These are phyloP conservation scores for Gossypium bickii DNA, from an alignment of 345 rosid genomes.

Conservation along the genomic window DNA sequence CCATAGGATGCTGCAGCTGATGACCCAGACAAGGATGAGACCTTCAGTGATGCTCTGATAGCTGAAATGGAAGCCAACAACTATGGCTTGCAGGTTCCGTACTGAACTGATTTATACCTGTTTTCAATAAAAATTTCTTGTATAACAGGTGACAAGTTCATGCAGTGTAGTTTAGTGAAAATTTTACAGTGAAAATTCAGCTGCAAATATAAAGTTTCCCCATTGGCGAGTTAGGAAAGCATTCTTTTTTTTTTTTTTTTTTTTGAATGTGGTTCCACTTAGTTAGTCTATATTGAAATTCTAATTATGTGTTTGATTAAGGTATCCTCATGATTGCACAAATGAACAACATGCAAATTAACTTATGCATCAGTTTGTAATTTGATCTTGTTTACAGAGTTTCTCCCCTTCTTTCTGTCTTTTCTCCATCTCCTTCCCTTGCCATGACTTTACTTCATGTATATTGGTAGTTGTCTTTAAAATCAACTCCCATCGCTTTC, in stretches of 20 bases:
- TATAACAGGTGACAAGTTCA: background rate
- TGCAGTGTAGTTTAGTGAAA: background rate
- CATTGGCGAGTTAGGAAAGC: background rate
- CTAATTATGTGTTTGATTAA: background rate
- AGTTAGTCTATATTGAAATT: background rate
- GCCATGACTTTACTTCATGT: background rate
- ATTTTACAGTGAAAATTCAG: background rate
- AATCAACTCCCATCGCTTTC: background rate
- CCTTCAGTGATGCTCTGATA: constrained; percentile 40
- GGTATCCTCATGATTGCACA: background rate
- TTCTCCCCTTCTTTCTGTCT: background rate
- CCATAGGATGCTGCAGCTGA: constrained; percentile 38
- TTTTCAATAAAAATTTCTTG: background rate
- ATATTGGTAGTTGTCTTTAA: background rate
- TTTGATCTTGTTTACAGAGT: background rate
- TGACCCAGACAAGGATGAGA: constrained; percentile 29
- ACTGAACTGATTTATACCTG: background rate
- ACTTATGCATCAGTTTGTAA: background rate
- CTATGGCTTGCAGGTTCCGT: constrained; percentile 61
- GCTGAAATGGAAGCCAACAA: constrained; percentile 69
- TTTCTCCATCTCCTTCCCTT: background rate
- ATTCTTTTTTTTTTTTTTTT: background rate
- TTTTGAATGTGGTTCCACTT: background rate
- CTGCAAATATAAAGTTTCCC: background rate
- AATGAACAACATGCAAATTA: background rate